These are phyloP conservation scores for Colletotrichum incanum DNA, from an alignment of 2,329 filamentous ascomycete species.

Conservation along the genomic window DNA sequence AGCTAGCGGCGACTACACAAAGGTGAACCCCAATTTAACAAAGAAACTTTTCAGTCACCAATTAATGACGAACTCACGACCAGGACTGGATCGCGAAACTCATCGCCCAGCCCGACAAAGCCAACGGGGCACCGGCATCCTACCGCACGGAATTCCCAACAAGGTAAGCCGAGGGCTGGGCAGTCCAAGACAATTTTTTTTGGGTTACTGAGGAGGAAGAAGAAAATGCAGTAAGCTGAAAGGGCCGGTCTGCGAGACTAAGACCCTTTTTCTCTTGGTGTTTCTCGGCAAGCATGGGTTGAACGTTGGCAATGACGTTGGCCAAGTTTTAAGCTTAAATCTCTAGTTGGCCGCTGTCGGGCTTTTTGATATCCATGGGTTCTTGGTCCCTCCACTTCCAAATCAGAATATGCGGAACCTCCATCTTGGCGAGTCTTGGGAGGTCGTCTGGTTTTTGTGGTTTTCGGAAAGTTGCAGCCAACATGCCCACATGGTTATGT, in stretches of 20 bases:
- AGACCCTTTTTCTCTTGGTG: conserved; percentile 33
- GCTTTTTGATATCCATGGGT: conserved; percentile 15
- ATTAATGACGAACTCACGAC: conserved; percentile 3
- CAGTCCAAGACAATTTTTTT: conserved; percentile 5
- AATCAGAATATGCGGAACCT: conserved; percentile 29
- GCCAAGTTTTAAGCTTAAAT: conserved; percentile 44
- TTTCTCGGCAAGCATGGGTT: conserved; percentile 39
- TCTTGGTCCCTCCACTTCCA: conserved; percentile 37
- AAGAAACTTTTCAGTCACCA: not conserved
- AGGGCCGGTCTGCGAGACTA: not conserved
- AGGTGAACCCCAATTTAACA: no score
- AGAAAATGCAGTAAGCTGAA: conserved; percentile 12
- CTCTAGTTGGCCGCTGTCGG: conserved; percentile 32
- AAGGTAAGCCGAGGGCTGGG: conserved; percentile 37
- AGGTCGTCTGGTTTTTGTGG: not conserved
- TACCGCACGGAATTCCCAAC: conserved; percentile 38
- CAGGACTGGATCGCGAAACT: conserved; percentile 17
- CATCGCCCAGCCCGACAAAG: conserved; percentile 28
- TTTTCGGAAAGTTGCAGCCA: not conserved
- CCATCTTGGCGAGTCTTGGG: conserved; percentile 27
- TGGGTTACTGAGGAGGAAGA: no score
- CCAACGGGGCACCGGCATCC: conserved; percentile 23
- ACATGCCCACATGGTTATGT: not conserved
- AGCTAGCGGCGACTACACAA: no score
- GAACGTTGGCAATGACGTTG: conserved; percentile 34